phyloP scores from a whole-genome alignment of 306 rosid species.

The Castanea crenata region DNA sequence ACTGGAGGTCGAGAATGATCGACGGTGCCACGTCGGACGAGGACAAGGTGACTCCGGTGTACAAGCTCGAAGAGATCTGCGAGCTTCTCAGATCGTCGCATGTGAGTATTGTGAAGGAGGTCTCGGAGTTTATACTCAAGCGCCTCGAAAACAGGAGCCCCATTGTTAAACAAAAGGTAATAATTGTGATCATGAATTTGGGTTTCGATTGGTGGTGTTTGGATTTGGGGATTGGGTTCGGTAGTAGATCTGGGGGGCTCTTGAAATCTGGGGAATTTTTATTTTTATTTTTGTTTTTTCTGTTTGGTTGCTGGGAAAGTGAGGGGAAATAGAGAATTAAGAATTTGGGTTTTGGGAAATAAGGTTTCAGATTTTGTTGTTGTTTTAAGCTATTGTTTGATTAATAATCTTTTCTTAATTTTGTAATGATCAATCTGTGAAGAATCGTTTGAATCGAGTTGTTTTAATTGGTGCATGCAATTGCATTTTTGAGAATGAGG shows the following conservation, averaged over 20 bases:
- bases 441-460: not conserved
- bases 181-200: not conserved
- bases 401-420: not conserved
- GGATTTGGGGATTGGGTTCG: conserved; percentile 19
- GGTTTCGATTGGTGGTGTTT: not conserved
- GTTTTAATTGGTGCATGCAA: not conserved
- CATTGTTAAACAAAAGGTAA: conserved; percentile 90
- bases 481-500: not conserved
- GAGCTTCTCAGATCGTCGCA: conserved; percentile 85
- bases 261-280: not conserved
- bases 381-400: not conserved
- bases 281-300: not conserved
- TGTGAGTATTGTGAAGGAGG: conserved; percentile 85
- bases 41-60: conserved; percentile 90
- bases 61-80: conserved; percentile 85
- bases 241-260: conserved; percentile 29
- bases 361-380: not conserved
- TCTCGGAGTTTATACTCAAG: conserved; percentile 77
- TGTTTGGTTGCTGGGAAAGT: not conserved
- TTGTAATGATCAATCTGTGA: not conserved
- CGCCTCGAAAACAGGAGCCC: conserved; percentile 94
- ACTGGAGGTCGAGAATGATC: conserved; percentile 86
- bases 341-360: not conserved
- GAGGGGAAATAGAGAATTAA: conserved; percentile 1
- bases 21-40: conserved; percentile 90